Base-by-base conservation (phyloP, 148 eudicot genomes). In the Rheum nobile region DNA sequence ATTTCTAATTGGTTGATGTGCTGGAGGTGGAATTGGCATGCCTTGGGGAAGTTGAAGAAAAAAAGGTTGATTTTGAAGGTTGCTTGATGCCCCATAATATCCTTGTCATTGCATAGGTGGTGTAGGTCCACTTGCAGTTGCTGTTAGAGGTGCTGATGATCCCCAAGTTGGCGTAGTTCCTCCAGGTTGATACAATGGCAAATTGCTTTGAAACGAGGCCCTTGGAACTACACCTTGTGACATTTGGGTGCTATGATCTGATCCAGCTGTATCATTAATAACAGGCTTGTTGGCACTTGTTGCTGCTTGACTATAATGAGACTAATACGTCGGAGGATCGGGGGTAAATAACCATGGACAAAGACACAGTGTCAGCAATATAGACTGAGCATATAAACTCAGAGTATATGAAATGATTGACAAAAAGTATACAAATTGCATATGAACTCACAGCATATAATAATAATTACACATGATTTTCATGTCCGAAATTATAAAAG, bases 101-200 rank as follows among this genome's bases (percentile, higher is more conserved):
- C 81, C 81, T 73, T 82, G 87, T 81, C 79, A 82, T 72, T 84
- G 77, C 83, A 76, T 72, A 22, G 85, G 86, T 70, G 74, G 71
- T 29, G 75, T 55, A 61, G 77, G 75, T 71, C 81, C 83, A 57
- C 75, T 80, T 11, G 80, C 83, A 75, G 79, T 79, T 75, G 78
- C 69, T 39, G 81, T 73, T 29, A 84, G 78, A 71, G 85, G 74
- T 67, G 77, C 42, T 19, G 85, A 74, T 12, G 85, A 79, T 77
- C 73, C 74, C 87, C 85, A 74, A 31, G 81, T 59, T 22, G 77
- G 61, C 29, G 74, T 8, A 67, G 59, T 75, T n/a, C 79, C 84
- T 72, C 78, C 83, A 57, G 84, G 82, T 54, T 59, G 82, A 50
- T 81, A 81, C 73, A 84, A 68, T 42, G 86, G 84, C 13, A 47